Conservation (phyloP, 495 filamentous ascomycete genomes). For the Thermothielavioides terrestris region DNA sequence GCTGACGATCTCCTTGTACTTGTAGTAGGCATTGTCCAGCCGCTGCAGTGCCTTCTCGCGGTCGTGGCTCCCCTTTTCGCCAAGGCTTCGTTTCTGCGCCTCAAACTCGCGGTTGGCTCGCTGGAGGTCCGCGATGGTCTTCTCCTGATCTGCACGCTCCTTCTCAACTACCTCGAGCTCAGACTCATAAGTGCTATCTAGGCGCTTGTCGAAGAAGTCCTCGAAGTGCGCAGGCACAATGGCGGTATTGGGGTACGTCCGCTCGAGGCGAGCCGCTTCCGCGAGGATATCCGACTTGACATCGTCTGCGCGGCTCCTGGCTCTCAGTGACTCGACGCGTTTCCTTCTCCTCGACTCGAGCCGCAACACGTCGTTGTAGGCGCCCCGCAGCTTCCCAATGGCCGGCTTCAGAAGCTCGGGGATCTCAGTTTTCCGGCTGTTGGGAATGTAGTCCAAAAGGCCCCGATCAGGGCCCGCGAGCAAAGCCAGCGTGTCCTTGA, state of each 20-base stretch:
- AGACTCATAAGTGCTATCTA: conserved; percentile 64
- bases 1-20: conserved; percentile 87
- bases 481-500: conserved; percentile 63
- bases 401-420: conserved; percentile 73
- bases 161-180: conserved; percentile 60
- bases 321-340: conserved; percentile 63
- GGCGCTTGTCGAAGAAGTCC: conserved; percentile 73
- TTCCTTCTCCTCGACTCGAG: conserved; percentile 69
- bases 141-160: conserved; percentile 70
- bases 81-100: conserved; percentile 51
- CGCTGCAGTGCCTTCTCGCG: conserved; percentile 80
- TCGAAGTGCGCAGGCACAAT: conserved; percentile 85
- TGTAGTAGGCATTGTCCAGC: conserved; percentile 85
- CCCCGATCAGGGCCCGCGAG: conserved; percentile 70
- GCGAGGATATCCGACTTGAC: conserved; percentile 74
- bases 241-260: conserved; percentile 71
- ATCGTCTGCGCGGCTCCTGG: conserved; percentile 78
- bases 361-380: conserved; percentile 72
- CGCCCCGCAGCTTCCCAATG: conserved; percentile 60
- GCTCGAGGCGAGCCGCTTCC: conserved; percentile 78
- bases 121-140: conserved; percentile 54
- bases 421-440: conserved; percentile 66
- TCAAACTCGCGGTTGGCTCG: conserved; percentile 74
- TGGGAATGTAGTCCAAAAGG: conserved; percentile 82
- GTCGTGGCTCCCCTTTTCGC: conserved; percentile 65